Percentiles rank a stretch among this genome's conserved stretches.
Conservation (phyloP, 2,329 filamentous ascomycete species). For the Magnaporthales sp. region DNA sequence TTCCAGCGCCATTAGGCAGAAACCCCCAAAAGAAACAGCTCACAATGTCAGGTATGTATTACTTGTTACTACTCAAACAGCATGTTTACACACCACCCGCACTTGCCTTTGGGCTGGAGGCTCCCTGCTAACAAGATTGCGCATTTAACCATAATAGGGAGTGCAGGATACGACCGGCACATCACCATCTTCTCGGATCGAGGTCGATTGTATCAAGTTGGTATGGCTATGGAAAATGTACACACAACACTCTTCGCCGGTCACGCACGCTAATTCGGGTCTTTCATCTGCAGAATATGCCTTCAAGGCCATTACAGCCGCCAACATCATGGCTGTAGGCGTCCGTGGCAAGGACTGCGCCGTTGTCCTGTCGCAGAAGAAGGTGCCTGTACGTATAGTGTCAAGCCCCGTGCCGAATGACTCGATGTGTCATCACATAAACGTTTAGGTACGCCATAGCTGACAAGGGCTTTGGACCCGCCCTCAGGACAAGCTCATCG, state of each 20-base stretch:
- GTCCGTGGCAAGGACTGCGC: conserved; percentile 95
- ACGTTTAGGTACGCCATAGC: conserved; percentile 13
- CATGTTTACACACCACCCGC: not conserved
- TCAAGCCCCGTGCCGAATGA: not conserved
- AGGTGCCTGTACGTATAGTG: conserved; percentile 73
- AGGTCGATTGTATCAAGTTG: conserved; percentile 97
- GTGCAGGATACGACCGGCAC: conserved; percentile 92
- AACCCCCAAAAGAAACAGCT: not conserved
- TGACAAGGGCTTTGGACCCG: conserved; percentile 17
- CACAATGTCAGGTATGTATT: conserved; percentile 44
- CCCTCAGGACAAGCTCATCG: conserved; percentile 91
- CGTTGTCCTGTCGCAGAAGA: conserved; percentile 97
- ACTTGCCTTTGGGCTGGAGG: not conserved
- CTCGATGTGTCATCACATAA: not conserved
- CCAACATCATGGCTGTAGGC: conserved; percentile 97
- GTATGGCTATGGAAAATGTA: conserved; percentile 44
- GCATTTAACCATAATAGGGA: conserved; percentile 41
- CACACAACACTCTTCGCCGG: not conserved
- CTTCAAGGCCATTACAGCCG: conserved; percentile 98
- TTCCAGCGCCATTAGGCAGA: conserved; percentile 11
- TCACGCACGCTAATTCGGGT: conserved; percentile 15
- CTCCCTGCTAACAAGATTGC: conserved; percentile 15
- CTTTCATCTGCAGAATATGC: conserved; percentile 75
- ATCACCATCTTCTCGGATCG: conserved; percentile 99
- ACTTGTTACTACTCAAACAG: conserved; percentile 1